Evolutionary conservation across 2,329 filamentous ascomycete species (phyloP).

Genomic region (Claviceps quebecensis): DNA sequence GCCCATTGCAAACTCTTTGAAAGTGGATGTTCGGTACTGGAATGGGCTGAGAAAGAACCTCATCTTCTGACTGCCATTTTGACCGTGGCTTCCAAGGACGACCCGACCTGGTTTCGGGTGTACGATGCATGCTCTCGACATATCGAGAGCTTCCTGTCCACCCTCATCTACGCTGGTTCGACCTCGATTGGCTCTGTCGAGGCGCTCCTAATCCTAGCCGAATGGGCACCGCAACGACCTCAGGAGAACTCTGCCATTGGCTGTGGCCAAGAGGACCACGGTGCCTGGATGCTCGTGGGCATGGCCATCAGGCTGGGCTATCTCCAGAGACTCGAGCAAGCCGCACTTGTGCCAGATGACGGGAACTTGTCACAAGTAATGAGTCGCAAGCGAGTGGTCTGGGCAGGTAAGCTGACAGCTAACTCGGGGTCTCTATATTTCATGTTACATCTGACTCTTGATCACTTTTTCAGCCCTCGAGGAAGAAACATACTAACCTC

Average conservation of each 20-base stretch:
- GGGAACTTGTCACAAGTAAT: conserved; percentile 44
- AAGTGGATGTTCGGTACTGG: conserved; percentile 30
- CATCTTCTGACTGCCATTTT: conserved; percentile 57
- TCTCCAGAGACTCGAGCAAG: conserved; percentile 55
- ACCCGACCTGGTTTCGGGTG: conserved; percentile 47
- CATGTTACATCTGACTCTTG: too few species aligned
- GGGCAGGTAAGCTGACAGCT: conserved; percentile 35
- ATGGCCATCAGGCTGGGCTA: conserved; percentile 56
- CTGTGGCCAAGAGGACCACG: conserved; percentile 58
- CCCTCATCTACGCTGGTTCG: conserved; percentile 50
- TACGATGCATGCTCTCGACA: conserved; percentile 54
- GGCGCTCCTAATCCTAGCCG: conserved; percentile 53
- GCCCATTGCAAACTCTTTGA: conserved; percentile 47
- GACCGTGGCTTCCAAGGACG: conserved; percentile 57
- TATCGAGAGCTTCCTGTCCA: conserved; percentile 55
- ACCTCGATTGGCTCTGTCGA: conserved; percentile 59
- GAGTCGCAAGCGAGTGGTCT: conserved; percentile 51
- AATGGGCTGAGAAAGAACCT: conserved; percentile 45
- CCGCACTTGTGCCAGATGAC: conserved; percentile 47
- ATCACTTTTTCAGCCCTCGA: too few species aligned
- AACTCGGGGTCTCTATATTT: too few species aligned
- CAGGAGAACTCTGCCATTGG: conserved; percentile 49
- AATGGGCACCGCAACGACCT: conserved; percentile 58
- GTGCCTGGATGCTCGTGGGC: conserved; percentile 66
- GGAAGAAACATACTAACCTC: too few species aligned